These are phyloP conservation scores for Omphalotus olearius DNA, from an alignment of 1,284 basidiomycete genomes.

Conservation along the genomic window DNA sequence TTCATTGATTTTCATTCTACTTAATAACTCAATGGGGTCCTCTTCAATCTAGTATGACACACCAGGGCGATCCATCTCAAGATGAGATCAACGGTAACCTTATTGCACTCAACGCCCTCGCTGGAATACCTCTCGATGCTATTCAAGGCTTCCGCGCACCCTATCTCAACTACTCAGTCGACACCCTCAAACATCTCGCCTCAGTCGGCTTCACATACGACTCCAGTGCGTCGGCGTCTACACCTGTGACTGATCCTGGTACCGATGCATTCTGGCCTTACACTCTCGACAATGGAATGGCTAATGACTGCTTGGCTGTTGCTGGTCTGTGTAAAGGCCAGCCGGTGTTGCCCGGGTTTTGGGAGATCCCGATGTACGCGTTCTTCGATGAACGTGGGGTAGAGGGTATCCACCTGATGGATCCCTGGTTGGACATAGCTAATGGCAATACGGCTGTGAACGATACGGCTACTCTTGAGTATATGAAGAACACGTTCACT, in stretches of 20 bases:
- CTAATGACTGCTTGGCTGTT: conserved; percentile 70
- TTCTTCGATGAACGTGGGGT: conserved; percentile 63
- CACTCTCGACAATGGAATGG: conserved; percentile 70
- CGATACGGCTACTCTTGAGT: conserved; percentile 61
- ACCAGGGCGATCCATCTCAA: conserved; percentile 58
- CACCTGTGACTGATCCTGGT: conserved; percentile 62
- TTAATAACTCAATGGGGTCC: conserved; percentile 12
- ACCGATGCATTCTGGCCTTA: conserved; percentile 81
- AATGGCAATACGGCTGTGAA: conserved; percentile 48
- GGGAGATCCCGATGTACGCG: conserved; percentile 82
- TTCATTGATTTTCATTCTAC: conserved; percentile 3
- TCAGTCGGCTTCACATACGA: conserved; percentile 72
- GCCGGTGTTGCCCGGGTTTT: conserved; percentile 73
- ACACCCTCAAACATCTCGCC: conserved; percentile 57
- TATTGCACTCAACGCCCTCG: conserved; percentile 74
- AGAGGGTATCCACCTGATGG: conserved; percentile 69
- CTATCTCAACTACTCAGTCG: conserved; percentile 64
- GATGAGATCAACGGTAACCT: conserved; percentile 79
- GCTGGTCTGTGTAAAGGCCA: conserved; percentile 62
- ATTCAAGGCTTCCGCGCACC: conserved; percentile 80
- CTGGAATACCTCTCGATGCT: conserved; percentile 70
- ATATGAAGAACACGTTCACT: conserved; percentile 75
- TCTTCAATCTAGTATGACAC: conserved; percentile 61
- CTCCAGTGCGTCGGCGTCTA: conserved; percentile 58
- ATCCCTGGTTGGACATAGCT: conserved; percentile 73